These are phyloP conservation scores for Hymenoscyphus salicellus DNA, from an alignment of 2,329 filamentous ascomycete species.

Conservation along the genomic window DNA sequence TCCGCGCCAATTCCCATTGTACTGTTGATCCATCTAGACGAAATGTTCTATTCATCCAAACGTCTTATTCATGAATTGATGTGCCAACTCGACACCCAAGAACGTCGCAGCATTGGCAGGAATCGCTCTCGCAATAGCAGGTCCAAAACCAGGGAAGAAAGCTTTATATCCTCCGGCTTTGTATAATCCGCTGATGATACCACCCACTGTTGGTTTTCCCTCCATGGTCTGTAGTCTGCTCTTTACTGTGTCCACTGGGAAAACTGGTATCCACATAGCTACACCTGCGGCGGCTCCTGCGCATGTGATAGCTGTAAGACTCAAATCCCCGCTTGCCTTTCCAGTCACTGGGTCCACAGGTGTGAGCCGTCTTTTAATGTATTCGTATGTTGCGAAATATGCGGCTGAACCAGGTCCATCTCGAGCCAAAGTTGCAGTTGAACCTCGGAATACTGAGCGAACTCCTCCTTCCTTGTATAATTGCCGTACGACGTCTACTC, in stretches of 20 bases:
- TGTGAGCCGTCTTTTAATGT: slow-evolving; percentile 83
- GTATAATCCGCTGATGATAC: slow-evolving; percentile 81
- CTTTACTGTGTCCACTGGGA: slow-evolving; percentile 97
- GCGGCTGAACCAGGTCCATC: slow-evolving; percentile 91
- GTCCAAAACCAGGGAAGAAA: slow-evolving; percentile 96
- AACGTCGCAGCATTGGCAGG: slow-evolving; percentile 97
- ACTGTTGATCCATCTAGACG: neutral
- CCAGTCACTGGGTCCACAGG: slow-evolving; percentile 74
- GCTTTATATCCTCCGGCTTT: slow-evolving; percentile 77
- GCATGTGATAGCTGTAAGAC: slow-evolving; percentile 75
- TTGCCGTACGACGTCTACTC: slow-evolving; percentile 85
- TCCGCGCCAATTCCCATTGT: neutral
- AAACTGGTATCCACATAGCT: slow-evolving; percentile 99
- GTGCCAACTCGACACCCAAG: slow-evolving; percentile 77
- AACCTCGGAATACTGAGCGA: slow-evolving; percentile 88
- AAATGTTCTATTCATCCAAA: slow-evolving; percentile 47
- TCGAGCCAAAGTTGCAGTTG: slow-evolving; percentile 83
- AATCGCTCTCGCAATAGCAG: slow-evolving; percentile 86
- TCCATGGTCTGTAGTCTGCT: slow-evolving; percentile 87
- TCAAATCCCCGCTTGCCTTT: slow-evolving; percentile 72
- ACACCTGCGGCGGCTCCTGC: slow-evolving; percentile 89
- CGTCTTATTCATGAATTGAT: slow-evolving; percentile 75
- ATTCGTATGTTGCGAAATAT: slow-evolving; percentile 97
- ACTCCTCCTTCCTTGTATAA: slow-evolving; percentile 89
- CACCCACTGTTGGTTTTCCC: slow-evolving; percentile 74